Evolutionary conservation across 352 stramenopile genomes (phyloP), one percentile per base, ranked within the genome.

Genomic region (Pythium biforme): DNA sequence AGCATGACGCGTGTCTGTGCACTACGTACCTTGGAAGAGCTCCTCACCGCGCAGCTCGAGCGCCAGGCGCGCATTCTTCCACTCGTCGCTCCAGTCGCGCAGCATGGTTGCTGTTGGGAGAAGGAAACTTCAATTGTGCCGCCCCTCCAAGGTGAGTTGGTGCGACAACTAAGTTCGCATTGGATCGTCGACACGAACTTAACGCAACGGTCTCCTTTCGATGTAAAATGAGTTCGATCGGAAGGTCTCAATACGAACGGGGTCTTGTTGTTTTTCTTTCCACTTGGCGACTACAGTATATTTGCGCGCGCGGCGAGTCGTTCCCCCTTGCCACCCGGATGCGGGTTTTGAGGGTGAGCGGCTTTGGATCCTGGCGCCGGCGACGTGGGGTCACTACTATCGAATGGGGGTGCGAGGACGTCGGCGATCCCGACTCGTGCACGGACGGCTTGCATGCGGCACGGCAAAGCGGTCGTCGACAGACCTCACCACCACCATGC

Each of bases 61-160:
- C 64, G 69, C 61, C 19, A 90, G 64, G 27, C 59, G 74, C 59
- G 80, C 79, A 55, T 69, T 73, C 50, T 73, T 75, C 83, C 83
- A 92, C 43, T 90, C 83, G 70, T 92, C 79, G 40, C 68, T 76
- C 79, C 78, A 89, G 43, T 78, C 68, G 43, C 66, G 77, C 76
- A 89, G 86, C 54, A 63, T 65, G 14, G 27, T 65, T 11, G 11
- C 4, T 29, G 10, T 0, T 14, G 7, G 26, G 15, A 20, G 0
- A 6, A 12, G 15, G 25, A 43, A 54, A 62, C 46, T 68, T 57
- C 46, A 59, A 58, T 65, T 47, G 23, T 53, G 41, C 19, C 14
- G 20, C 25, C 27, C 31, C 31, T 15, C 10, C 14, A 14, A 37
- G n/a, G n/a, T n/a, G n/a, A n/a, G n/a, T 37, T 37, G 31, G 31